Percentiles rank a stretch among this genome's conserved stretches.
Conservation (phyloP, 2,329 filamentous ascomycete species). For the Phaeoacremonium minimum region DNA sequence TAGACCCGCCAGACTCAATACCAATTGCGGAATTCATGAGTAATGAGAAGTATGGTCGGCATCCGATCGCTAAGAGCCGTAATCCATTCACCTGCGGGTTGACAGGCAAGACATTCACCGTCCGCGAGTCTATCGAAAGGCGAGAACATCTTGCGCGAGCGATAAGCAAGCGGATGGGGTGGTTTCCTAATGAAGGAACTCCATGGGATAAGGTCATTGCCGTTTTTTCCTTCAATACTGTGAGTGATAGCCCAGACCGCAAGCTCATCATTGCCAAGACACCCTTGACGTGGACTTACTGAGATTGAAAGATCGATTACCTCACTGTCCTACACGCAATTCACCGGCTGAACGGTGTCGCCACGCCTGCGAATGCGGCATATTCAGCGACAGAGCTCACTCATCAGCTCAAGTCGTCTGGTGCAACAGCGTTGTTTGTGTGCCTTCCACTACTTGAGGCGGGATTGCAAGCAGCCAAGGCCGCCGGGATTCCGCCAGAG, state of each 20-base stretch:
- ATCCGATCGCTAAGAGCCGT: constrained; percentile 56
- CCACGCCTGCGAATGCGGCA: constrained; percentile 70
- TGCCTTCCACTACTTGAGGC: constrained; percentile 62
- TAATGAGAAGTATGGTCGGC: constrained; percentile 65
- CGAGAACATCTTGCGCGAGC: constrained; percentile 65
- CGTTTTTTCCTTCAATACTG: constrained; percentile 77
- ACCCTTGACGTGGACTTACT: no score
- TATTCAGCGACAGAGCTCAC: constrained; percentile 67
- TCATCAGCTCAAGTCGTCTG: constrained; percentile 67
- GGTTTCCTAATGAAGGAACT: constrained; percentile 63
- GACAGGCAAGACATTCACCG: constrained; percentile 62
- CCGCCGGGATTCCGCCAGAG: constrained; percentile 57
- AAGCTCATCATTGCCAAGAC: no score
- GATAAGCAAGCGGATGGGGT: constrained; percentile 66
- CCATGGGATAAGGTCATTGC: constrained; percentile 81
- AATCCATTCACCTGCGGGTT: constrained; percentile 76
- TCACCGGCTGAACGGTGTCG: constrained; percentile 70
- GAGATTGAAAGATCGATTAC: constrained; percentile 73
- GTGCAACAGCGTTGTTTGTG: constrained; percentile 68
- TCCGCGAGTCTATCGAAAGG: constrained; percentile 58
- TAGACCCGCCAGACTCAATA: constrained; percentile 67
- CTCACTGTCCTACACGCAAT: constrained; percentile 69
- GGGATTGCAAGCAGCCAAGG: constrained; percentile 60
- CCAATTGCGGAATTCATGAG: constrained; percentile 74
- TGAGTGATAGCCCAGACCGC: no score